Evolutionary conservation across 495 filamentous ascomycete species (phyloP).

Genomic region (Tuber brumale): DNA sequence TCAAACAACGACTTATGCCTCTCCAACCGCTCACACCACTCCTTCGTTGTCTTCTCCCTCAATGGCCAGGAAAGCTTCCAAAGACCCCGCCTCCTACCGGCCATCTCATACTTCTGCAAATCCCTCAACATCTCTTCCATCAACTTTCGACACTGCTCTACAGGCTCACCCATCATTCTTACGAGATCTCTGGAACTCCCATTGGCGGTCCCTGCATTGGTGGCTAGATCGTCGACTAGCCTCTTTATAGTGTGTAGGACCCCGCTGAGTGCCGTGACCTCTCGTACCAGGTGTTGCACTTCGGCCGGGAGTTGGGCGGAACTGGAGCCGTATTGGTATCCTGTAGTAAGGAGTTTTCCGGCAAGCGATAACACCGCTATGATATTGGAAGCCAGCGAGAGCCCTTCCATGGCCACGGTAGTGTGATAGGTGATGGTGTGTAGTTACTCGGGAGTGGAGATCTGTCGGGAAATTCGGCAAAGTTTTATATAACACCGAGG

Average conservation of each 20-base stretch:
- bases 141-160: constrained; percentile 7
- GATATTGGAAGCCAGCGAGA: constrained; percentile 9
- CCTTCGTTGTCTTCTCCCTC: constrained; percentile 9
- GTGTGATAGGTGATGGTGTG: not conserved
- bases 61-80: constrained; percentile 13
- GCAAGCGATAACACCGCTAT: constrained; percentile 6
- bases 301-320: constrained; percentile 7
- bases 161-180: not conserved
- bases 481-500: too few species aligned
- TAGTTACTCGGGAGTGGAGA: not conserved
- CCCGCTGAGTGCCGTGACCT: constrained; percentile 10
- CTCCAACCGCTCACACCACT: constrained; percentile 12
- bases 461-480: too few species aligned
- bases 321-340: constrained; percentile 14
- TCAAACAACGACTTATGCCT: constrained; percentile 22
- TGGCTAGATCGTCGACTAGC: not conserved
- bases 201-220: not conserved
- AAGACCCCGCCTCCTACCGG: not conserved
- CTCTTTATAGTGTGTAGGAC: constrained; percentile 8
- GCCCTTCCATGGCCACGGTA: constrained; percentile 5
- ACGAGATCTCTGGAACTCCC: not conserved
- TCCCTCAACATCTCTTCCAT: not conserved
- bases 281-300: constrained; percentile 4
- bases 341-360: constrained; percentile 1
- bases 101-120: not conserved